Base-by-base conservation (phyloP, 306 rosid genomes). In the Cicer chorassanicum region DNA sequence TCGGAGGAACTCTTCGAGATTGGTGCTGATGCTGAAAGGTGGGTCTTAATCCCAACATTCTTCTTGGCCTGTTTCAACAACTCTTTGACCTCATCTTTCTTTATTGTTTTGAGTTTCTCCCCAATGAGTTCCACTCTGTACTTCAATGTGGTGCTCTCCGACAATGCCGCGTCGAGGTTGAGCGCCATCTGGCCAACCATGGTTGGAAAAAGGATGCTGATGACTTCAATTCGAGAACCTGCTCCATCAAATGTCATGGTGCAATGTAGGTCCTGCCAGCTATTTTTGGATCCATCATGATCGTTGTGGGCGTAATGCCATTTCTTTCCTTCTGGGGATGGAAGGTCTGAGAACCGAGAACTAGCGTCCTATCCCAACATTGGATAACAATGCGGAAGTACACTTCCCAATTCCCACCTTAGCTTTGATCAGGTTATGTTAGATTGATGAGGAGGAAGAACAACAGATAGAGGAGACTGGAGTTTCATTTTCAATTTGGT, bases 121-220 rank as follows among this genome's bases (percentile, higher is more conserved):
- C 97, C 97, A 6, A 93, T 91, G 82, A 93, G 81, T 39, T 93
- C 92, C 0, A 89, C 82, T 2, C 90, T 89, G 18, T 84, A 91
- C 51, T 84, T 88, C 4, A 91, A 75, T 13, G 83, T 85, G 10
- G 96, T 97, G 18, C 89, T 87, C 66, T 92, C 92, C 0, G 96
- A 86, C 38, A 93, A 54, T 0, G 96, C 91, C 14, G 89, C 92
- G 0, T 93, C 97, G 2, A 93, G 83, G 69, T 93, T 93, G 6
- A 93, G 83, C 12, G 96, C 96, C 96, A 93, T 93, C 83, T 93
- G 97, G 50, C 97, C 94, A 4, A 96, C 97, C 98, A 93, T 91
- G 0, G 94, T 93, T 9, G 96, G 98, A 72, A 91, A 75, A 75
- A 93, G 84, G 9, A 93, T 96, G 48, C 92, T 0, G 92, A 96